These are phyloP conservation scores for Pelargonium nanum DNA, from an alignment of 345 rosid genomes.

Conservation along the genomic window DNA sequence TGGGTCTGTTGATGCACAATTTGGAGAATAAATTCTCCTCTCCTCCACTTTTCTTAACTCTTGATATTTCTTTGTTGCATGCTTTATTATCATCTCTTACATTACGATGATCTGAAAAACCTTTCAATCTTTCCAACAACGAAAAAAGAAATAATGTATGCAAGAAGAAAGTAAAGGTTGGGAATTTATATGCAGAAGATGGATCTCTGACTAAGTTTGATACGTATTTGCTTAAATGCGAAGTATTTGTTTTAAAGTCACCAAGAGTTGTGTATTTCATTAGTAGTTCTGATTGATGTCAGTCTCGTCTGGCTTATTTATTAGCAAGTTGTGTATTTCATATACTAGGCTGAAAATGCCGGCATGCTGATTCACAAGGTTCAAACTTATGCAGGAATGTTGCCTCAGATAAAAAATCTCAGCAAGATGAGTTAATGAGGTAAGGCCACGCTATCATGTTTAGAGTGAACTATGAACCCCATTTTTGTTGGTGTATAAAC, in stretches of 20 bases:
- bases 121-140: too few relatives aligned
- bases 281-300: background rate
- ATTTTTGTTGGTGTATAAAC: background rate
- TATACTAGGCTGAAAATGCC: background rate
- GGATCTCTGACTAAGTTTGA: background rate
- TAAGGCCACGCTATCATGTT: slow-evolving; percentile 14
- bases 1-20: background rate
- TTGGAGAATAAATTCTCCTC: slow-evolving; percentile 1
- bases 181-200: too few relatives aligned
- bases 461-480: background rate
- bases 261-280: background rate
- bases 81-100: too few relatives aligned
- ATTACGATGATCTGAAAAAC: too few relatives aligned
- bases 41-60: background rate
- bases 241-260: background rate
- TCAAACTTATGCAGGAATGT: slow-evolving; percentile 31
- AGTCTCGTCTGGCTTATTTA: background rate
- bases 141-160: too few relatives aligned
- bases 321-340: background rate
- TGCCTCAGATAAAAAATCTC: slow-evolving; percentile 25
- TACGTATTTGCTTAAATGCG: too few relatives aligned
- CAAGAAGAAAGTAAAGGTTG: too few relatives aligned
- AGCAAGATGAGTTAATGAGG: slow-evolving; percentile 69
- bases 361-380: slow-evolving; percentile 11
- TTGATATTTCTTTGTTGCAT: too few relatives aligned